These are phyloP conservation scores for Physcomitrellopsis africana DNA, from an alignment of 225 moss, liverwort and hornwort species.

Conservation along the genomic window DNA sequence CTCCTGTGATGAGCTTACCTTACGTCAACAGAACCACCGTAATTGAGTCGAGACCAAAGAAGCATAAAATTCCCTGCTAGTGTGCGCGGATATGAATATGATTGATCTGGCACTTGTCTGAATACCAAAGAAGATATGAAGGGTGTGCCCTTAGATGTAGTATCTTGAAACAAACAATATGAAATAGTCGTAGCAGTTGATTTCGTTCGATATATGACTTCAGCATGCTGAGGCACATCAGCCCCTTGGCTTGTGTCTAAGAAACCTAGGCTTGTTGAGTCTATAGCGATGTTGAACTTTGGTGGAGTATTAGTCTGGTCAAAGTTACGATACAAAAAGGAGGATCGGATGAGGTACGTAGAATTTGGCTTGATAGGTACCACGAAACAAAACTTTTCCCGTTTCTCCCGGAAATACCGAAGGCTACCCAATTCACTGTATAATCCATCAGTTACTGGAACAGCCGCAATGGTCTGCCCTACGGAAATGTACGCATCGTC, in stretches of 20 bases:
- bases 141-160: neutral
- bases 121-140: conserved; percentile 42
- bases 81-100: too few relatives aligned
- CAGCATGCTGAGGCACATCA: accelerated
- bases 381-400: conserved; percentile 61
- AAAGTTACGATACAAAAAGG: conserved; percentile 47
- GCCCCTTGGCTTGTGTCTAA: neutral
- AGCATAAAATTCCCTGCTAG: neutral
- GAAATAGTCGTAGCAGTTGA: conserved; percentile 3
- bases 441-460: neutral
- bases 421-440: conserved; percentile 36
- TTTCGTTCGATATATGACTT: accelerated
- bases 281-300: conserved; percentile 31
- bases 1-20: too few relatives aligned
- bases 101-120: neutral
- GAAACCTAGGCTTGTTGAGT: conserved; percentile 19
- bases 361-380: conserved; percentile 44
- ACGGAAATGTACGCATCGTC: conserved; percentile 37
- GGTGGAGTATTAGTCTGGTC: conserved; percentile 9
- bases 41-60: neutral
- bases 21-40: conserved; percentile 16
- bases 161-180: conserved; percentile 35
- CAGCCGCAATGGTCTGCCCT: conserved; percentile 20
- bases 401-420: conserved; percentile 47
- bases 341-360: conserved; percentile 38